A percentile compares a stretch with the other conserved stretches of the same genome.
Evolutionary conservation across 805 yeast species (phyloP).

Genomic region (Wickerhamomyces chambardii): DNA sequence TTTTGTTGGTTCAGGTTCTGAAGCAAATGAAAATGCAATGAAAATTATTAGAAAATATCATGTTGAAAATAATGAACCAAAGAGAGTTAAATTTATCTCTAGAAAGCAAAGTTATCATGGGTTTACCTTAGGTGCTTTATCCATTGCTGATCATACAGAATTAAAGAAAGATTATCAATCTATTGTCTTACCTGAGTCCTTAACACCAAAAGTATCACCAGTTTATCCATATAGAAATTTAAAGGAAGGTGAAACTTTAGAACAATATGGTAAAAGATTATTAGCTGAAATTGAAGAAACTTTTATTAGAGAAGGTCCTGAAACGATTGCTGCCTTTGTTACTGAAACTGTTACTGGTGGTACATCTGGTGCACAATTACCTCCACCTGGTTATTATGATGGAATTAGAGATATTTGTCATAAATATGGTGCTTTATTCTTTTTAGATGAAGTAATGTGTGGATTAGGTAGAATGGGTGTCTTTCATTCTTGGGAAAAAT

Average conservation of each 20-base stretch:
- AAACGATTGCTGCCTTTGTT: slow-evolving; percentile 32
- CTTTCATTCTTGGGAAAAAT: slow-evolving; percentile 36
- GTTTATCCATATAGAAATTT: slow-evolving; percentile 26
- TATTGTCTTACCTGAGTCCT: slow-evolving; percentile 12
- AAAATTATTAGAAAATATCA: slow-evolving; percentile 45
- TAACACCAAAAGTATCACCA: slow-evolving; percentile 21
- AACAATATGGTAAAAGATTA: slow-evolving; percentile 27
- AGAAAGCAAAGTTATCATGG: slow-evolving; percentile 41
- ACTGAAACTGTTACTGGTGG: slow-evolving; percentile 39
- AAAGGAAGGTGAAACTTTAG: slow-evolving; percentile 27
- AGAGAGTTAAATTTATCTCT: slow-evolving; percentile 31
- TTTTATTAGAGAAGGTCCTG: slow-evolving; percentile 31
- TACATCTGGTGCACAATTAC: slow-evolving; percentile 34
- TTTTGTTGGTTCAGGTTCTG: slow-evolving; percentile 56
- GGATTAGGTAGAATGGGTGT: slow-evolving; percentile 45
- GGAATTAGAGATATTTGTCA: slow-evolving; percentile 36
- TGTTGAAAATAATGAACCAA: slow-evolving; percentile 31
- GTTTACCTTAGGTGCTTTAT: slow-evolving; percentile 35
- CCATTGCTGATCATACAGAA: slow-evolving; percentile 20
- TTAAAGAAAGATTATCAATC: background rate
- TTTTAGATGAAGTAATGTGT: slow-evolving; percentile 48
- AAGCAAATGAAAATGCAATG: slow-evolving; percentile 58
- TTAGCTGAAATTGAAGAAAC: slow-evolving; percentile 31
- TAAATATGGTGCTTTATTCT: slow-evolving; percentile 40
- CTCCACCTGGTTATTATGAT: slow-evolving; percentile 36